phyloP scores from a whole-genome alignment of 75 land plant genomes.

The Adiantum capillusveneris region DNA sequence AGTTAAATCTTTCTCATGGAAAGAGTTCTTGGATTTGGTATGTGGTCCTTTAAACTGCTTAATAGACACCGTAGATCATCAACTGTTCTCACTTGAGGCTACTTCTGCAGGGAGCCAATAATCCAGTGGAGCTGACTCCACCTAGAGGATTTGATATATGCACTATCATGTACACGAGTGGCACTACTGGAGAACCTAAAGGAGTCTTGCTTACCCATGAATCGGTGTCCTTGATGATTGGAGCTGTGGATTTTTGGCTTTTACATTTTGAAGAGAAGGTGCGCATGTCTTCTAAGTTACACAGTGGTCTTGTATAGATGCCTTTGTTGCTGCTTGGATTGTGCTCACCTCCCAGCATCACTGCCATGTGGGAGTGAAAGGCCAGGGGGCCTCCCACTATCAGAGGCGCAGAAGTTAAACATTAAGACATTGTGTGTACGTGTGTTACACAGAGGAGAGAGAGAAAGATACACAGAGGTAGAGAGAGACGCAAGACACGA shows the following conservation, averaged over 20 bases:
- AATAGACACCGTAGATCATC: no score
- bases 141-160: constrained; percentile 60
- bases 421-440: no score
- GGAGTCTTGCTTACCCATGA: constrained; percentile 91
- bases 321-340: no score
- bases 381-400: no score
- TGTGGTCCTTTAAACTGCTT: neutral
- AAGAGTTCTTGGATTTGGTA: constrained; percentile 67
- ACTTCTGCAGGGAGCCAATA: constrained; percentile 50
- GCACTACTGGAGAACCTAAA: constrained; percentile 96
- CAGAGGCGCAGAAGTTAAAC: no score
- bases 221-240: constrained; percentile 31
- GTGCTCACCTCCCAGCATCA: no score
- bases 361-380: no score
- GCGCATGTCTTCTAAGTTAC: constrained; percentile 3
- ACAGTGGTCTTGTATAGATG: no score
- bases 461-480: no score
- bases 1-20: constrained; percentile 60
- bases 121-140: constrained; percentile 45
- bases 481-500: no score
- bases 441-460: no score
- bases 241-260: constrained; percentile 57
- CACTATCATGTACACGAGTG: constrained; percentile 99
- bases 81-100: no score
- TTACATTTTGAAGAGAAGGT: constrained; percentile 85